Percentiles rank a stretch among this genome's conserved stretches.
Evolutionary conservation across 305 asterid genomes (phyloP).

Genomic region (Lippia alba): DNA sequence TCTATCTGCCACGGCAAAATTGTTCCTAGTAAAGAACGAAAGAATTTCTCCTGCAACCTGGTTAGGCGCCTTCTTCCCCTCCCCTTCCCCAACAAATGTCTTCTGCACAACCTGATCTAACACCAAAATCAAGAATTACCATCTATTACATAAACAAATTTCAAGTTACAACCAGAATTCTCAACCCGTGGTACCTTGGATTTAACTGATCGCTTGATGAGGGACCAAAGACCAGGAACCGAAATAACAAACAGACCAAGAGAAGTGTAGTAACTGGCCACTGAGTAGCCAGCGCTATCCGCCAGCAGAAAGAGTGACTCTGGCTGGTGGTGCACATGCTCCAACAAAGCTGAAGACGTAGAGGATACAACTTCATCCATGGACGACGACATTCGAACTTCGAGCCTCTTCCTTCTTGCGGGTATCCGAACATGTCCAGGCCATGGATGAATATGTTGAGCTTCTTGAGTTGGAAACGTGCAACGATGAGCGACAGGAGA

Average conservation of each 20-base stretch:
- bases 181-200: slow-evolving; percentile 64
- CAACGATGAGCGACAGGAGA: slow-evolving; percentile 53
- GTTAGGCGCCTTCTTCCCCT: slow-evolving; percentile 57
- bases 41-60: slow-evolving; percentile 89
- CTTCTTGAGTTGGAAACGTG: slow-evolving; percentile 44
- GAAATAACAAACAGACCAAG: slow-evolving; percentile 92
- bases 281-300: slow-evolving; percentile 68
- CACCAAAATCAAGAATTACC: slow-evolving; percentile 19
- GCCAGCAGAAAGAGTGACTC: slow-evolving; percentile 63
- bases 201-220: slow-evolving; percentile 93
- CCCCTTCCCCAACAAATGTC: slow-evolving; percentile 70
- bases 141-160: not conserved
- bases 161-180: not conserved
- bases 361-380: slow-evolving; percentile 42
- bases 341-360: slow-evolving; percentile 44
- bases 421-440: slow-evolving; percentile 32
- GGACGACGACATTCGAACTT: slow-evolving; percentile 50
- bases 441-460: slow-evolving; percentile 41
- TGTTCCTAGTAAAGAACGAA: slow-evolving; percentile 88
- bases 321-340: slow-evolving; percentile 50
- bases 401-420: slow-evolving; percentile 41
- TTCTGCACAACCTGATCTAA: slow-evolving; percentile 79
- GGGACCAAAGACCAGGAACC: slow-evolving; percentile 98
- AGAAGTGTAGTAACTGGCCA: slow-evolving; percentile 96
- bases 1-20: slow-evolving; percentile 71